Evolutionary conservation across 306 rosid species (phyloP), one percentile per base, ranked within the genome.

Genomic region (Glycyrrhiza uralensis): DNA sequence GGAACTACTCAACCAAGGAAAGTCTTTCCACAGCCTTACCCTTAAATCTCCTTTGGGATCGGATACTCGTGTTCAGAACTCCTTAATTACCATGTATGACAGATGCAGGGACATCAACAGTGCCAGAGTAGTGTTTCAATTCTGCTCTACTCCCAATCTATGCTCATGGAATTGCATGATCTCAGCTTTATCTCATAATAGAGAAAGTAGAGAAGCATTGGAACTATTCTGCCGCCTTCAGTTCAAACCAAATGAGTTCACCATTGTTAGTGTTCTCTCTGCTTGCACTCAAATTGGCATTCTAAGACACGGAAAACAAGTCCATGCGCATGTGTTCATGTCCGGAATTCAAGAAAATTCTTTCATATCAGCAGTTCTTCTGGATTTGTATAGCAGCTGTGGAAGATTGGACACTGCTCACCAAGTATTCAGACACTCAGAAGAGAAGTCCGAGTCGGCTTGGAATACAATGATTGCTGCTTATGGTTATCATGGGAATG

Each of bases 91-190:
- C 74, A 76, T 86, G 90, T 86, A 86, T 41, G 88, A 75, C 66
- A 83, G 86, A 62, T 84, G 88, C 80, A 78, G 65, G 74, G 88
- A 86, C 77, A 66, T 82, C 17, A 33, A 79, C 45, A 81, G 86
- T 76, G 88, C 88, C 26, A 79, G 42, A 51, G 45, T 28, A 76
- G 86, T 86, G 29, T 86, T 86, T 28, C 51, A 79, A 39, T 58
- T 60, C 28, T 79, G 70, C 66, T 56, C 51, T 6, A 69, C 10
- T 76, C 76, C 52, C 65, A 86, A 83, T 63, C 79, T 83, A 45
- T 86, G 90, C 79, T 76, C 90, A 36, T 86, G 88, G 88, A 86
- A 86, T 70, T 86, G 88, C 81, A 72, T 86, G 77, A 79, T 86
- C 61, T 86, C 90, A 35, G 83, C 77, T 69, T 73, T 81, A 56